Evolutionary conservation across 169 alveolate genomes (phyloP).

Genomic region (Cryptosporidium ryanae): DNA sequence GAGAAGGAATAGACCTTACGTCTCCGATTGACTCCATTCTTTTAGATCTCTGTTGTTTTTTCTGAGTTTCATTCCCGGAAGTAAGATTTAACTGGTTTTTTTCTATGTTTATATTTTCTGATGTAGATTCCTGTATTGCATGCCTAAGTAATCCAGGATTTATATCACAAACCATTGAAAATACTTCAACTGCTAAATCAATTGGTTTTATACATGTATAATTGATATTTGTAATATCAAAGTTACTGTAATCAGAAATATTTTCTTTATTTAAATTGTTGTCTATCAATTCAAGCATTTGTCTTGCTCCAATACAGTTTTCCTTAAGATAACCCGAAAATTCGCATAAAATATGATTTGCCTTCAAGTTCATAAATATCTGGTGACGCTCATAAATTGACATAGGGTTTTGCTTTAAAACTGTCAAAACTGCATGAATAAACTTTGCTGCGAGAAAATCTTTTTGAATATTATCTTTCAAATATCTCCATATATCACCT

Average conservation of each 20-base stretch:
- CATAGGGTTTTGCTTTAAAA: constrained; percentile 69
- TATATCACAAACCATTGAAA: constrained; percentile 66
- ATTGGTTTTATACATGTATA: constrained; percentile 37
- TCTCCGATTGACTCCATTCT: not conserved
- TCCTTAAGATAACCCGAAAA: constrained; percentile 56
- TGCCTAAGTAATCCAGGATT: constrained; percentile 65
- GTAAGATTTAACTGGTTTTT: not conserved
- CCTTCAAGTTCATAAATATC: constrained; percentile 29
- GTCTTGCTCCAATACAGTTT: constrained; percentile 64
- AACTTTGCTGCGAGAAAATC: constrained; percentile 72
- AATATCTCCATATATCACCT: constrained; percentile 64
- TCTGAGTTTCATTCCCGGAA: not conserved
- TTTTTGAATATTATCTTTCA: constrained; percentile 49
- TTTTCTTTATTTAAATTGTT: not conserved
- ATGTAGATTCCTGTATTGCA: constrained; percentile 63
- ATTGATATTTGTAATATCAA: constrained; percentile 1
- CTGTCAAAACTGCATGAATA: constrained; percentile 62
- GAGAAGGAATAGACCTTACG: not conserved
- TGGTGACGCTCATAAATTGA: constrained; percentile 70
- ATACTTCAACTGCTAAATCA: constrained; percentile 60
- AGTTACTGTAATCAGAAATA: not conserved
- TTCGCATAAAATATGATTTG: constrained; percentile 45
- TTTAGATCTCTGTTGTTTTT: not conserved
- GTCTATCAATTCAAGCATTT: constrained; percentile 21
- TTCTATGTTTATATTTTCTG: constrained; percentile 9